Base-by-base conservation (phyloP, 768 basidiomycete species). In the Kwoniella shandongensis region DNA sequence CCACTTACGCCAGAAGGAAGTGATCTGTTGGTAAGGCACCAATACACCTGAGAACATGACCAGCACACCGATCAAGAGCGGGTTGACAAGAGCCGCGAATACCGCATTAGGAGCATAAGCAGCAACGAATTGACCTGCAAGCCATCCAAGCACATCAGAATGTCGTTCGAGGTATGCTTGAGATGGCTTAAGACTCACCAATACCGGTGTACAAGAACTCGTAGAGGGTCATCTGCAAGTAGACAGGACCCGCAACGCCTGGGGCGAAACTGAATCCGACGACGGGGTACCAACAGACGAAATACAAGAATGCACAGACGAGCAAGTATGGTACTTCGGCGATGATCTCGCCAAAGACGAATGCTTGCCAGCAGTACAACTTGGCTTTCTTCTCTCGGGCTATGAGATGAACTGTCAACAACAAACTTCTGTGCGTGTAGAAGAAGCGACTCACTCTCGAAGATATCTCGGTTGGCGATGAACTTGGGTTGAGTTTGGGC, bases 401-500 rank as follows among this genome's bases (percentile, higher is more conserved):
- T 55, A n/a, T n/a, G 44, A 23, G 23, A 42, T 12, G 17, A 35
- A 41, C 13, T 30, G 42, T 44, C 42, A 44, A 20, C 11, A 44
- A 22, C 13, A 44, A 38, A 8, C 22, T 52, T 32, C 12, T 35
- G 22, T 13, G 20, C 18, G n/a, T n/a, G n/a, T n/a, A n/a, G 39
- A 40, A 22, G 11, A 25, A n/a, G 12, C 13, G 5, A 44, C 52
- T 54, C 27, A 44, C 52, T 25, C 26, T 70, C 68, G 50, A 75
- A 76, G 61, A 66, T 70, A 42, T 70, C 75, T 73, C 88, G 79
- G 63, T 86, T 86, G 65, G 82, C 73, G 65, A 91, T 86, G 79
- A 88, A 92, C 73, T 86, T 73, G 0, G 90, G 89, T 74, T 88
- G 86, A 30, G 88, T 83, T 66, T 88, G 88, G 0, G 83, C 76